Base-by-base conservation (phyloP, 345 rosid species). In the Pistacia integerrima region DNA sequence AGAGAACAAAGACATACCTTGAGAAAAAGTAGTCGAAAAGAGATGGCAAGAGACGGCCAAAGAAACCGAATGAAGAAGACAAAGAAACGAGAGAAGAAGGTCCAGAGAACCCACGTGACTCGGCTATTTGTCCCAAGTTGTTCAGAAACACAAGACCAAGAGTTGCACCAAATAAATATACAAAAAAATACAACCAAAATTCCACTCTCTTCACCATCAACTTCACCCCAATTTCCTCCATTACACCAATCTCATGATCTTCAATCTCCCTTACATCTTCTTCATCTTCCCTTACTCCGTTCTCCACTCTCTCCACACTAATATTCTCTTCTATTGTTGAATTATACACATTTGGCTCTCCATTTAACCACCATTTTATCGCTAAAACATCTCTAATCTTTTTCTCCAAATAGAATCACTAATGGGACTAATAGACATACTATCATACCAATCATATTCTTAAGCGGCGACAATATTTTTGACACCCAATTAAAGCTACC, bases 21-120 rank as follows among this genome's bases (percentile, higher is more conserved):
- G 93, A 82, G 82, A 92, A 78, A 64, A 83, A 82, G 81, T 82
- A 90, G 65, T 90, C 97, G 25, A 83, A 41, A 17, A 93, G 74
- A 35, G 98, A 96, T 7, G 98, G 99, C 18, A 92, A 30, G 79
- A 96, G 91, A 51, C 98, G 99, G 46, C 99, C 99, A 64, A 96
- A 93, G 85, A 96, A 96, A 2, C 93, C 86, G 11, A 92, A 93
- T 0, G 98, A 88, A 1, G 99, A 92, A 14, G 97, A 88, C 76
- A 96, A 74, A 8, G 97, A 84, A 65, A 96, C 98, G 17, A 96
- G 84, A 18, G 90, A 80, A 33, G 88, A 70, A 1, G 90, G 85
- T 3, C 58, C 82, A 0, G 84, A 58, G 44, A 74, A 84, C 20
- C 97, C 89, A 1, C 97, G 88, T 74, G 99, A 96, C 83, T 96